A percentile compares a stretch with the other conserved stretches of the same genome.
phyloP scores from a whole-genome alignment of 768 basidiomycete genomes.

The Trametes cubensis region DNA sequence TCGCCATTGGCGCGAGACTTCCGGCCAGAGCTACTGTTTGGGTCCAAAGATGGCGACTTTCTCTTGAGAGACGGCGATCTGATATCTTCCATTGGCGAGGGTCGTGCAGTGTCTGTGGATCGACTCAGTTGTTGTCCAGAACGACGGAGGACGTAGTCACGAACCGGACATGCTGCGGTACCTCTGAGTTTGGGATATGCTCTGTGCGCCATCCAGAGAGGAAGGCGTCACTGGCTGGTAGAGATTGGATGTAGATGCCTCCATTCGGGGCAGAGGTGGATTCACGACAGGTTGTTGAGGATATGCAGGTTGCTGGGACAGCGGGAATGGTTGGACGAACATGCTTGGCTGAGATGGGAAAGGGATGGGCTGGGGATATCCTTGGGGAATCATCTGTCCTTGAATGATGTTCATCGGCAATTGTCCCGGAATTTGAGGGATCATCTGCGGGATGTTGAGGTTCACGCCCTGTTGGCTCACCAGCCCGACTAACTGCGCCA shows the following conservation, averaged over 20 bases:
- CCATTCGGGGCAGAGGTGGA: background rate
- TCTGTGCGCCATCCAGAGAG: background rate
- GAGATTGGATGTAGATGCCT: background rate
- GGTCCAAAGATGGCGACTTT: slow-evolving; percentile 1
- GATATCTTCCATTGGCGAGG: slow-evolving; percentile 12
- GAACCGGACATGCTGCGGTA: slow-evolving; percentile 10
- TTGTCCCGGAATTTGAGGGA: slow-evolving; percentile 1
- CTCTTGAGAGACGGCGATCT: slow-evolving; percentile 9
- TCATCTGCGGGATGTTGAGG: background rate
- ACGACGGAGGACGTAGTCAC: background rate
- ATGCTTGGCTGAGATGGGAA: slow-evolving; percentile 4
- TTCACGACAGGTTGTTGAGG: background rate
- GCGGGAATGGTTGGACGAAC: background rate
- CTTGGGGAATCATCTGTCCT: slow-evolving; percentile 1
- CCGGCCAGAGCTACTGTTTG: background rate
- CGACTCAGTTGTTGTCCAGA: background rate
- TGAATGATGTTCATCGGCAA: slow-evolving; percentile 7
- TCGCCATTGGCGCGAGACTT: background rate
- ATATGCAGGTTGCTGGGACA: slow-evolving; percentile 3
- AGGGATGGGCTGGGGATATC: slow-evolving; percentile 4
- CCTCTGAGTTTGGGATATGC: background rate
- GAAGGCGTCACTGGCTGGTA: background rate
- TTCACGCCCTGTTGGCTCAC: slow-evolving; percentile 11
- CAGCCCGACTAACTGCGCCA: slow-evolving; percentile 10
- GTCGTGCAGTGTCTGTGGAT: background rate